A percentile compares a stretch with the other conserved stretches of the same genome.
Conservation (phyloP, 371 early-diverging fungal genomes). For the Vairimorpha apis region DNA sequence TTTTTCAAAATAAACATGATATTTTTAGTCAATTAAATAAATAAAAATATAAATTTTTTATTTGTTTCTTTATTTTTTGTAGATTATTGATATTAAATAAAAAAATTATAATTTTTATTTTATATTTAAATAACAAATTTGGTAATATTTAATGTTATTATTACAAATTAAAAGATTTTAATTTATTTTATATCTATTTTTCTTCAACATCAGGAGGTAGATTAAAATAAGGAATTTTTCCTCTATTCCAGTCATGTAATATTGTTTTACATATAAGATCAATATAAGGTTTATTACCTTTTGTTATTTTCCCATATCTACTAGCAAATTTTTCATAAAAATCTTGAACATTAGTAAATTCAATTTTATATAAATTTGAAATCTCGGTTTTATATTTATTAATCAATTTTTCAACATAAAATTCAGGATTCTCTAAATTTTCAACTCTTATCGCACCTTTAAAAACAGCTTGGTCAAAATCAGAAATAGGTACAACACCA, state of each 20-base stretch:
- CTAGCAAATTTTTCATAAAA: constrained; percentile 79
- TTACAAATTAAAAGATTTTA: background rate
- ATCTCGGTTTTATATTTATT: constrained; percentile 79
- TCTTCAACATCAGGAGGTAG: constrained; percentile 69
- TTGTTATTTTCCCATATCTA: constrained; percentile 80
- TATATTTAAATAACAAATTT: background rate
- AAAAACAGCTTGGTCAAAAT: constrained; percentile 85
- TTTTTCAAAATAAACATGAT: no score
- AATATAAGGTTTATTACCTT: constrained; percentile 89
- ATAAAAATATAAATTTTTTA: no score
- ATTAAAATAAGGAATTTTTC: constrained; percentile 87
- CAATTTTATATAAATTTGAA: constrained; percentile 76
- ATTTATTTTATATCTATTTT: constrained; percentile 51
- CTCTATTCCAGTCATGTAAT: constrained; percentile 93
- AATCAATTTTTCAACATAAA: constrained; percentile 77
- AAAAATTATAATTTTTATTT: no score
- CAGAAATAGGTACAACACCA: constrained; percentile 83
- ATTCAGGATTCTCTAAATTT: constrained; percentile 81
- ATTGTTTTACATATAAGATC: constrained; percentile 87
- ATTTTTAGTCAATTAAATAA: no score
- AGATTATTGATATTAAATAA: no score
- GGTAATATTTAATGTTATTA: no score
- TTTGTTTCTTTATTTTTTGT: no score
- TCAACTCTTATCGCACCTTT: constrained; percentile 94
- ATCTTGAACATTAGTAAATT: constrained; percentile 73